A percentile compares a stretch with the other conserved stretches of the same genome.
Conservation (phyloP, 495 filamentous ascomycete species). For the Penicillium verhagenii region DNA sequence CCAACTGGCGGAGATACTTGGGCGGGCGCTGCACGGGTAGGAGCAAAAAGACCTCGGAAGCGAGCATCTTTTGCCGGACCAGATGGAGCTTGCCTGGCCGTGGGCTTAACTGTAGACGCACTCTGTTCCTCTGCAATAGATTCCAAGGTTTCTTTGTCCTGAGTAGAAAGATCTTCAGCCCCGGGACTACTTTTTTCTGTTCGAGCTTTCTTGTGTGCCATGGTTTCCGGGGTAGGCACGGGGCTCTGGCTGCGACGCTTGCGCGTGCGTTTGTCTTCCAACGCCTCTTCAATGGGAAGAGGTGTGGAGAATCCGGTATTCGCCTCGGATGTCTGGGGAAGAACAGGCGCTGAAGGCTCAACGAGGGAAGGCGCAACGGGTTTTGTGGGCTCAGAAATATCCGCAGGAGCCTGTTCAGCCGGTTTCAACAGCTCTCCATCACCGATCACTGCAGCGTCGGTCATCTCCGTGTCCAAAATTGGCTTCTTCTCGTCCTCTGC, state of each 20-base stretch:
- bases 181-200: slow-evolving; percentile 33
- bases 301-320: slow-evolving; percentile 36
- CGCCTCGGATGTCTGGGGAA: slow-evolving; percentile 21
- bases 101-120: slow-evolving; percentile 8
- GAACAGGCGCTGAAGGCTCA: slow-evolving; percentile 16
- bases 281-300: slow-evolving; percentile 32
- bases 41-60: slow-evolving; percentile 56
- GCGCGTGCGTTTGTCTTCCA: slow-evolving; percentile 66
- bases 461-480: slow-evolving; percentile 1
- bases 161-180: slow-evolving; percentile 14
- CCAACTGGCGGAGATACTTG: slow-evolving; percentile 20
- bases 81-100: slow-evolving; percentile 15
- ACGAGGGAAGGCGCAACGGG: slow-evolving; percentile 20
- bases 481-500: slow-evolving; percentile 3
- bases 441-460: background rate
- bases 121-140: slow-evolving; percentile 7
- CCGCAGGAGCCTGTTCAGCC: slow-evolving; percentile 23
- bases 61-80: slow-evolving; percentile 40
- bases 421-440: background rate
- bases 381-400: slow-evolving; percentile 18
- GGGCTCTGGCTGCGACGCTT: slow-evolving; percentile 74
- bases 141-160: slow-evolving; percentile 11
- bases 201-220: slow-evolving; percentile 47
- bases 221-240: slow-evolving; percentile 49
- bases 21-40: slow-evolving; percentile 18